Base-by-base conservation (phyloP, 2,329 filamentous ascomycete species). In the Fusarium anguioides region DNA sequence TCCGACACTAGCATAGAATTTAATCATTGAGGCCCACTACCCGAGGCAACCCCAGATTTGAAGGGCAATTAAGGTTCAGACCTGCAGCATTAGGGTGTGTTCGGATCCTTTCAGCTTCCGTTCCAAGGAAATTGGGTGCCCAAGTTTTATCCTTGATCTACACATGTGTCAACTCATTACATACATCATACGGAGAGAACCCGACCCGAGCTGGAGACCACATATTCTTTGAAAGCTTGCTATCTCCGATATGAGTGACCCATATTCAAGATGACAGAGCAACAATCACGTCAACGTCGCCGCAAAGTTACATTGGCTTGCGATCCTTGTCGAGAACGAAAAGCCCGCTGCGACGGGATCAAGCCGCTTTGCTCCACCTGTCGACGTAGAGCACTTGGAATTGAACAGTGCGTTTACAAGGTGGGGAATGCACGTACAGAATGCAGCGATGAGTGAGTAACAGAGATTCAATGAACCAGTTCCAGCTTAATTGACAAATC, bases 361-460 rank as follows among this genome's bases (percentile, higher is more conserved):
- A 52, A 52, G 40, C 49, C 49, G 27, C 17, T 46, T 10, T 52
- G 48, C 48, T 44, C 48, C 26, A 51, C 48, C 7, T 51, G 37
- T 33, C 48, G 48, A 6, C 3, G 20, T 4, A 36, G 48, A 9
- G 39, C 39, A 0, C 18, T 46, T n/a, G 49, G 49, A 12, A 52
- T 52, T 6, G 39, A 52, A n/a, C 39, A 46, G 17, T 52, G 49
- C 6, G 21, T 46, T 10, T 52, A 46, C 27, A 52, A 23, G 49
- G 14, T 6, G 2, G 39, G 49, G 1, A 52, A 52, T 35, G 49
- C 49, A 3, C 49, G 49, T 8, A 52, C 49, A 36, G 49, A 35
- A 3, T 46, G 40, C 18, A 46, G 49, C 2, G 49, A 52, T 11
- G 29, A 52, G 39, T 52, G 14, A 35, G 39, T 21, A 21, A 4